phyloP scores from a whole-genome alignment of 495 filamentous ascomycete genomes.

The Umbilicaria muhlenbergii region DNA sequence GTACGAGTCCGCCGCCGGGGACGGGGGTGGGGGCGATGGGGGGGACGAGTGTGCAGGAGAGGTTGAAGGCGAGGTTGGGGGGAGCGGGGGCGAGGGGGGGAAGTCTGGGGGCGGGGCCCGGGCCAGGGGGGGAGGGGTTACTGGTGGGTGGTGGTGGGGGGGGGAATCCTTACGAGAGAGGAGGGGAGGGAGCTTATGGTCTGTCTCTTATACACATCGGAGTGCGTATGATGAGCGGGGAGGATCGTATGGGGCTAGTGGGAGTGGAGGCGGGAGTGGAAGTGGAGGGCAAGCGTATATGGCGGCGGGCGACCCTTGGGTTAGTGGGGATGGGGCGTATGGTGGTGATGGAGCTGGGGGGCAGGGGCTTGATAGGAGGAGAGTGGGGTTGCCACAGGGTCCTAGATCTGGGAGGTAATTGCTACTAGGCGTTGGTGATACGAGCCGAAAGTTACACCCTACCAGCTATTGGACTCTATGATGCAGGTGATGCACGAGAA shows the following conservation, averaged over 20 bases:
- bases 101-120: no score
- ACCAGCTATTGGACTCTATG: no score
- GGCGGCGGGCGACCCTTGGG: no score
- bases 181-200: conserved; percentile 9
- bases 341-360: not conserved
- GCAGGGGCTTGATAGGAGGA: not conserved
- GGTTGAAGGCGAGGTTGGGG: conserved; percentile 50
- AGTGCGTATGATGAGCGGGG: conserved; percentile 3
- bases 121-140: no score
- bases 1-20: conserved; percentile 18
- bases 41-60: conserved; percentile 39
- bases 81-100: conserved; percentile 24
- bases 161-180: not conserved
- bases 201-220: no score
- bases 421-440: no score
- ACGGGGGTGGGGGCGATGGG: conserved; percentile 33
- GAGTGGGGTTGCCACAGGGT: no score
- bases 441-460: no score
- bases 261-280: not conserved
- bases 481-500: no score
- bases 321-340: not conserved
- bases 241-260: not conserved
- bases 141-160: no score
- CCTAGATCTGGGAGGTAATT: no score
- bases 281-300: not conserved